Evolutionary conservation across 2,329 filamentous ascomycete genomes (phyloP).

Genomic region (Alternaria sp.): DNA sequence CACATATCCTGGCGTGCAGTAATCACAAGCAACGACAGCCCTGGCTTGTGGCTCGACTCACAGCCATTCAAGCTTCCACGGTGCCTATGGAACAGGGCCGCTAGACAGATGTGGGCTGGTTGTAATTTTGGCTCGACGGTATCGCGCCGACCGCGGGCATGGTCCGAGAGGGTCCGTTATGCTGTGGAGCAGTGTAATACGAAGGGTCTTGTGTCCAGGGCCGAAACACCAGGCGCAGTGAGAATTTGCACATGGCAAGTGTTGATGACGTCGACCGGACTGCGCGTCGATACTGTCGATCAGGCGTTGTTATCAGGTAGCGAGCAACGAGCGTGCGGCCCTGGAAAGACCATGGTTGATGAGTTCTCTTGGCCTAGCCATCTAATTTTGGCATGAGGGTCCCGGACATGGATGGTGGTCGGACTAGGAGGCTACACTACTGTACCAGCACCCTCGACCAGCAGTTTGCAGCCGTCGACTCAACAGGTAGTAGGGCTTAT

Average conservation of each 20-base stretch:
- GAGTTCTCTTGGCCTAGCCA: neutral
- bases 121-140: slow-evolving; percentile 13
- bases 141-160: slow-evolving; percentile 16
- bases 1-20: neutral
- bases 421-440: slow-evolving; percentile 3
- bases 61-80: slow-evolving; percentile 19
- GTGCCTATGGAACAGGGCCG: slow-evolving; percentile 18
- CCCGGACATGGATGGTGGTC: slow-evolving; percentile 11
- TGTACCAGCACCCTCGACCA: slow-evolving; percentile 7
- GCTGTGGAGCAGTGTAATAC: slow-evolving; percentile 12
- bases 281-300: neutral
- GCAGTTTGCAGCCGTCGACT: slow-evolving; percentile 6
- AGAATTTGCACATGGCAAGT: neutral
- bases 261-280: slow-evolving; percentile 6
- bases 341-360: neutral
- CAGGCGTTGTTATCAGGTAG: slow-evolving; percentile 7
- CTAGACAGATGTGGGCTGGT: slow-evolving; percentile 16
- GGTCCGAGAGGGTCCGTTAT: slow-evolving; percentile 6
- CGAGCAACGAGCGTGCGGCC: slow-evolving; percentile 1
- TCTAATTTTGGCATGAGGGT: slow-evolving; percentile 25
- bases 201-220: slow-evolving; percentile 3
- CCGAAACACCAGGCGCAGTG: slow-evolving; percentile 17
- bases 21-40: slow-evolving; percentile 2
- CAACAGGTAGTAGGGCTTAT: neutral
- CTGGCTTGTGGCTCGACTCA: slow-evolving; percentile 8